Conservation (phyloP, 2,329 filamentous ascomycete genomes). For the Ploettnerulaceae sp. region DNA sequence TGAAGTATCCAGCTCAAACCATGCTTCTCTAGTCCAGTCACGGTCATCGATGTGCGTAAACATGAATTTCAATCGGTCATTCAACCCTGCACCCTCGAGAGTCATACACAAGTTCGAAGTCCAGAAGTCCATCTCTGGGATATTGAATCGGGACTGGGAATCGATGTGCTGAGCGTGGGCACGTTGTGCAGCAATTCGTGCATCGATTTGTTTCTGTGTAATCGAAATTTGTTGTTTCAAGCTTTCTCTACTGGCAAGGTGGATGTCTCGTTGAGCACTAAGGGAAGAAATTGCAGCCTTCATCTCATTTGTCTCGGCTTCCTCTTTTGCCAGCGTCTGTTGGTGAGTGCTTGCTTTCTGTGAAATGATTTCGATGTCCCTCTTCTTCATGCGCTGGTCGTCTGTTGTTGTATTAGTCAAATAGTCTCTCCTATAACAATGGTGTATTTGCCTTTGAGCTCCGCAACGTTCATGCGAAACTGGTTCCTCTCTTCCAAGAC, state of each 20-base stretch:
- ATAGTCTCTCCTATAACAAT: neutral
- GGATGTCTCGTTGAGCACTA: slow-evolving; percentile 54
- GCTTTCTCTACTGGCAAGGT: slow-evolving; percentile 51
- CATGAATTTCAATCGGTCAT: slow-evolving; percentile 84
- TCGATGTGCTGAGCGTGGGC: slow-evolving; percentile 71
- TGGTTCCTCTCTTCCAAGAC: slow-evolving; percentile 91
- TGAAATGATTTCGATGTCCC: slow-evolving; percentile 77
- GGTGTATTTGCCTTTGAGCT: slow-evolving; percentile 68
- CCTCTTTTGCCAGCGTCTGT: slow-evolving; percentile 71
- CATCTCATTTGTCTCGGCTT: slow-evolving; percentile 73
- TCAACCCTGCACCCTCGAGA: slow-evolving; percentile 82
- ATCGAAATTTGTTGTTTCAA: slow-evolving; percentile 59
- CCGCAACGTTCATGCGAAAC: slow-evolving; percentile 84
- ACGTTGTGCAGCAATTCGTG: slow-evolving; percentile 64
- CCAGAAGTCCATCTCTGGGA: slow-evolving; percentile 94
- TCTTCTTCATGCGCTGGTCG: slow-evolving; percentile 84
- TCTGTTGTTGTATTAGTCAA: slow-evolving; percentile 49
- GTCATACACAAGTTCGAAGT: slow-evolving; percentile 81
- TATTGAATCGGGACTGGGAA: slow-evolving; percentile 80
- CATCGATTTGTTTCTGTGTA: slow-evolving; percentile 65
- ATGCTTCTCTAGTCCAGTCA: slow-evolving; percentile 83
- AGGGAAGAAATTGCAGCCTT: slow-evolving; percentile 56
- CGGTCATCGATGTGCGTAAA: slow-evolving; percentile 83
- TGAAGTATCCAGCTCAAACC: slow-evolving; percentile 85
- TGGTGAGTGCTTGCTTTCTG: slow-evolving; percentile 67